phyloP scores from a whole-genome alignment of 2,329 filamentous ascomycete species.

The Zalaria obscura region DNA sequence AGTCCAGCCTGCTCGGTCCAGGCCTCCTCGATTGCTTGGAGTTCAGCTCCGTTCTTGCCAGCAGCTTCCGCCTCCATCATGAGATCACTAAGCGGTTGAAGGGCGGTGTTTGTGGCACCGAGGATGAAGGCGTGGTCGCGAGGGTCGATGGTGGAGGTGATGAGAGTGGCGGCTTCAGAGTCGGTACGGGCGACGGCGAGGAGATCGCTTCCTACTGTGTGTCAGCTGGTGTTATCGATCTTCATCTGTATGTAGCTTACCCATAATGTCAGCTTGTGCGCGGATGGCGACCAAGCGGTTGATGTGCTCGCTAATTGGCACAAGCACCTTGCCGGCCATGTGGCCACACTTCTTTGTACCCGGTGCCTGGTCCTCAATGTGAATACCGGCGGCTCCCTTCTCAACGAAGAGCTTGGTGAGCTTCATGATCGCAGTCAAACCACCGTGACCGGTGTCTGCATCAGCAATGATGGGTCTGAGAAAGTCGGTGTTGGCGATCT shows the following conservation, averaged over 20 bases:
- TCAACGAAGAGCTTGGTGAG: slow-evolving; percentile 95
- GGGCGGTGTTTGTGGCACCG: slow-evolving; percentile 70
- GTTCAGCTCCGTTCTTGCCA: slow-evolving; percentile 65
- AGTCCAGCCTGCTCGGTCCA: slow-evolving; percentile 71
- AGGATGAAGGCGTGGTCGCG: slow-evolving; percentile 92
- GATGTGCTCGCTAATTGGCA: slow-evolving; percentile 95
- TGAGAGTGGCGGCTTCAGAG: slow-evolving; percentile 92
- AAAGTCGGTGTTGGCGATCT: slow-evolving; percentile 75
- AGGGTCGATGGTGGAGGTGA: slow-evolving; percentile 90
- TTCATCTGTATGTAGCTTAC: slow-evolving; percentile 25
- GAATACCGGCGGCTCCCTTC: slow-evolving; percentile 91
- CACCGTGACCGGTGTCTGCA: slow-evolving; percentile 92
- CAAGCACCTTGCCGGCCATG: slow-evolving; percentile 97
- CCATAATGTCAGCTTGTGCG: slow-evolving; percentile 98
- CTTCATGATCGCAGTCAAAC: slow-evolving; percentile 98
- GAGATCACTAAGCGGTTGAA: slow-evolving; percentile 77
- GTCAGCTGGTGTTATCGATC: neutral
- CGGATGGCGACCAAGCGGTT: slow-evolving; percentile 94
- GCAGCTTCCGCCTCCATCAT: slow-evolving; percentile 74
- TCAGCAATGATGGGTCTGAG: slow-evolving; percentile 92
- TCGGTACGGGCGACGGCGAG: slow-evolving; percentile 88
- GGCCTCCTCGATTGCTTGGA: slow-evolving; percentile 83
- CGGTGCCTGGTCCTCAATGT: slow-evolving; percentile 96
- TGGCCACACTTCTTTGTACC: slow-evolving; percentile 99
- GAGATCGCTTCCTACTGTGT: slow-evolving; percentile 54